Evolutionary conservation across 805 yeast species (phyloP), one percentile per base, ranked within the genome.

Genomic region (Candida mattraensis): DNA sequence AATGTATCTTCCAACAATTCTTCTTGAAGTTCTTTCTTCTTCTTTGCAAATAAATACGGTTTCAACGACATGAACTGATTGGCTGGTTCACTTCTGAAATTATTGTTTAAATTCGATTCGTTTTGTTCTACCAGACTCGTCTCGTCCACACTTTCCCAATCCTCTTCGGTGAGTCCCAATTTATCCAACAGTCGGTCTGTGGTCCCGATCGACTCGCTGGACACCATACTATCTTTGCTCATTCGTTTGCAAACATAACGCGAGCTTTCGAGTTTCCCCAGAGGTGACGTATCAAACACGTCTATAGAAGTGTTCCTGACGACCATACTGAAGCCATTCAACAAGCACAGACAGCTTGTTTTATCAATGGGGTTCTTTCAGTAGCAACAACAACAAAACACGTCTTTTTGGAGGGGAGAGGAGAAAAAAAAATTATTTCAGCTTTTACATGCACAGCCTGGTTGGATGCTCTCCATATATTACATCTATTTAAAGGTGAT

Each of bases 171-270:
- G 10, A 63, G 42, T 14, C 54, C 56, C 12, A 63, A 32, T 30
- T 52, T 59, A 26, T 60, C 66, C 13, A 63, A 40, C 7, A 63
- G 41, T 34, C 66, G 40, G 1, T 61, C 64, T 3, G 60, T 55
- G 2, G 63, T 55, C 2, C 54, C 42, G 1, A 45, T 42, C 1
- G 60, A 51, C n/a, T 54, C 61, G 3, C 38, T 35, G 2, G 61
- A 56, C 0, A 44, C 28, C 27, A 51, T 29, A 35, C 61, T 56
- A 28, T 42, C 32, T 26, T 48, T 33, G 24, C 50, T 40, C 16
- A 15, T 5, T 22, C 30, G n/a, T n/a, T n/a, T 30, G 10, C 39
- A 18, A n/a, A 26, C 29, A 10, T 24, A 26, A 11, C 24, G 30
- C 14, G 25, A 16, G 21, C 24, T 26, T 12, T 42, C 45, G 18